These are phyloP conservation scores for Sindora glabra DNA, from an alignment of 306 rosid genomes.

Conservation along the genomic window DNA sequence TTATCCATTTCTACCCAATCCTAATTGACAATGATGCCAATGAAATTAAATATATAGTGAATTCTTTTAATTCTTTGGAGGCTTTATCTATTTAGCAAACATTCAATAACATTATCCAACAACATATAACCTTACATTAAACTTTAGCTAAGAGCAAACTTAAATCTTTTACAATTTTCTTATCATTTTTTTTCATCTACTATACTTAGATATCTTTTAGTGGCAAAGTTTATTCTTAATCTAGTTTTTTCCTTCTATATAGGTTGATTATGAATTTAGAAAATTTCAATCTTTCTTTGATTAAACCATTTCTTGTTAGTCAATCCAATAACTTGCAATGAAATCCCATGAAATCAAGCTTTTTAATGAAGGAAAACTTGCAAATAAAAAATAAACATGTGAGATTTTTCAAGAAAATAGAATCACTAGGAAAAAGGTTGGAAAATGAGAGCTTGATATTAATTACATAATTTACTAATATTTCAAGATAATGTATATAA, in stretches of 20 bases:
- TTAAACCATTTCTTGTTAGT: constrained; percentile 26
- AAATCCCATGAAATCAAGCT: constrained; percentile 2
- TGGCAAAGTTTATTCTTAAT: constrained; percentile 43
- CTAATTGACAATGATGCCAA: too few species aligned
- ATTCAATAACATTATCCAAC: too few species aligned
- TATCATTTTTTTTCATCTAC: background rate
- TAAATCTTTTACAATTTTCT: too few species aligned
- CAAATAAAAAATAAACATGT: constrained; percentile 21
- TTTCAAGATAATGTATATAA: too few species aligned
- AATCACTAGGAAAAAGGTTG: constrained; percentile 10
- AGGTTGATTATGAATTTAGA: constrained; percentile 34
- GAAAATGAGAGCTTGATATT: constrained; percentile 33
- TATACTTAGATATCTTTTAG: background rate
- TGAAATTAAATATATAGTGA: too few species aligned
- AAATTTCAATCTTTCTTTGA: constrained; percentile 23
- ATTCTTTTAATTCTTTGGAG: too few species aligned
- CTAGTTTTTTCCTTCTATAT: constrained; percentile 44
- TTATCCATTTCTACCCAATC: too few species aligned
- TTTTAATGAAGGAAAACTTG: background rate
- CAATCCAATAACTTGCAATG: constrained; percentile 50
- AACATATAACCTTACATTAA: too few species aligned
- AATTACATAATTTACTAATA: too few species aligned
- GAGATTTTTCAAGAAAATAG: constrained; percentile 22
- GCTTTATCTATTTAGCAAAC: too few species aligned
- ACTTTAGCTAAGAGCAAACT: too few species aligned